phyloP scores from a whole-genome alignment of 768 basidiomycete genomes.

The Pilatotrama ljubarskyi region DNA sequence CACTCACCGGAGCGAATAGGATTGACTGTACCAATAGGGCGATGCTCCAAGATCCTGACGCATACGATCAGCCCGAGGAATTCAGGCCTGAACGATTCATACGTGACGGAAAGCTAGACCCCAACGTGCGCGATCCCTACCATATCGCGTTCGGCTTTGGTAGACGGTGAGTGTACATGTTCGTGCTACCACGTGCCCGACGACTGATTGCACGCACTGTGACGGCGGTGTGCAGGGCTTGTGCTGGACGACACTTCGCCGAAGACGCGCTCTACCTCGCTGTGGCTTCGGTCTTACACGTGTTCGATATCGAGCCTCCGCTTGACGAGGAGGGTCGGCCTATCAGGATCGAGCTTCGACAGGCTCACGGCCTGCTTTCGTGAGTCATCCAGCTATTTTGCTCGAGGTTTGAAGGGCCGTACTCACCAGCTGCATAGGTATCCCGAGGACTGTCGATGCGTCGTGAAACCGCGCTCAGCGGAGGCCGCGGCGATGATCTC shows the following conservation, averaged over 20 bases:
- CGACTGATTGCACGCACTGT: not conserved
- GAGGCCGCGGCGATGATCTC: not conserved
- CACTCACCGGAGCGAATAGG: too few species aligned
- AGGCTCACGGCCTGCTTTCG: not conserved
- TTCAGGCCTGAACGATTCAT: slow-evolving; percentile 81
- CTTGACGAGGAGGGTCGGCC: slow-evolving; percentile 1
- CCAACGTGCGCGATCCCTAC: not conserved
- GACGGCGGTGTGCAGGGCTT: slow-evolving; percentile 5
- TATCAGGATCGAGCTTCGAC: not conserved
- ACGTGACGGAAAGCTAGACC: not conserved
- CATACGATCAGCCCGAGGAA: slow-evolving; percentile 83
- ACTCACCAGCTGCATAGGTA: slow-evolving; percentile 3
- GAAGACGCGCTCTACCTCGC: slow-evolving; percentile 6
- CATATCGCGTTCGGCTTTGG: not conserved
- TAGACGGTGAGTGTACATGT: not conserved
- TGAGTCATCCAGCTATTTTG: not conserved
- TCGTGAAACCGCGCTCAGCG: slow-evolving; percentile 24
- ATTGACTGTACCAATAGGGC: not conserved
- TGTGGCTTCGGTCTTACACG: slow-evolving; percentile 15
- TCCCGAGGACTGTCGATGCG: slow-evolving; percentile 26
- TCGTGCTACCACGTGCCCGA: not conserved
- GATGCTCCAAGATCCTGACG: slow-evolving; percentile 82
- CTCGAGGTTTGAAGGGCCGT: too few species aligned
- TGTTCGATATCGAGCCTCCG: slow-evolving; percentile 14
- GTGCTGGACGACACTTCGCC: slow-evolving; percentile 18